Evolutionary conservation across 805 yeast species (phyloP), one percentile per base, ranked within the genome.

Genomic region (Dipodascus albidus): DNA sequence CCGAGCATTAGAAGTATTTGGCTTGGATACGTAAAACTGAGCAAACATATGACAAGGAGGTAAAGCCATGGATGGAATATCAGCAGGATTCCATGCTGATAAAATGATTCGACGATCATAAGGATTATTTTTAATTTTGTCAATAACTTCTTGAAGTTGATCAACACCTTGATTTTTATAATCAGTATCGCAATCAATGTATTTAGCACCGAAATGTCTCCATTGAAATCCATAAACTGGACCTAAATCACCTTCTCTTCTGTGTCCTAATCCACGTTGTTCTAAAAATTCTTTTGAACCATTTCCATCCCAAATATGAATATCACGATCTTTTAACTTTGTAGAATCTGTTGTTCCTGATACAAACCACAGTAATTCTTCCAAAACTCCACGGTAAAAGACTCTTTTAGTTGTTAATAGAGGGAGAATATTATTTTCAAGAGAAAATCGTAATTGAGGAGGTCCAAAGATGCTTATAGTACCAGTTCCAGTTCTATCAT

Each of bases 161-260:
- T 93, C 99, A 54, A 80, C 83, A 11, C 99, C 99, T 66, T 87
- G 75, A 2, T 89, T 91, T 0, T 84, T 65, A 64, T 93, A 93
- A 64, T 93, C 95, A 2, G 90, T 76, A 55, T 91, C 89, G 64
- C 96, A 87, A 53, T 88, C 89, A 31, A 64, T 74, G 67, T 93
- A 93, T 59, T 86, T 81, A 3, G 99, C 99, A 48, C 99, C 99
- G 68, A 93, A 93, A 69, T 93, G 99, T 63, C 99, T 81, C 99
- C 99, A 93, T 69, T 93, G 99, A 71, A 93, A 93, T 0, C 99
- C 99, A 67, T 93, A 93, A 1, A 93, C 97, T 1, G 99, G 99
- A 1, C 99, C 99, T 60, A 93, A 69, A 70, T 93, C 99, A 53
- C 98, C 98, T 62, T 81, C 96, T 55, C 89, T 74, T 65, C 96